Percentiles rank a stretch among this genome's conserved stretches.
Conservation (phyloP, 805 yeast genomes). For the Saccharomyces jurei region DNA sequence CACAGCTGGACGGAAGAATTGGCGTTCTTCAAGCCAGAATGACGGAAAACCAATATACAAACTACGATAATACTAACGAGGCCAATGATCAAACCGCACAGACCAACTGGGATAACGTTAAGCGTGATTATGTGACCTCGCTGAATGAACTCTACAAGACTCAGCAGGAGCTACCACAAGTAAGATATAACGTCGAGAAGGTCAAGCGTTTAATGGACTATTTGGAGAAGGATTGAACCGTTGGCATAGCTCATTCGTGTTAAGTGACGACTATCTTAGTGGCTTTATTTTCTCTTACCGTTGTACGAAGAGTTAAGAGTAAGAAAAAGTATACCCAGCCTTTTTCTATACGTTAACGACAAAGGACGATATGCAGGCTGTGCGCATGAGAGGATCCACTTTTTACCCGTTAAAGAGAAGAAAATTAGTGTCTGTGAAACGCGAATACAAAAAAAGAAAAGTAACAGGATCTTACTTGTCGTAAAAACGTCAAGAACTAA, state of each 20-base stretch:
- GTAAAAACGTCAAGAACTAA: not conserved
- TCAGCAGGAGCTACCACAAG: conserved; percentile 19
- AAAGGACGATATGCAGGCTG: not conserved
- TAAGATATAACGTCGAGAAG: conserved; percentile 22
- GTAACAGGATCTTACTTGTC: not conserved
- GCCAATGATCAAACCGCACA: not conserved
- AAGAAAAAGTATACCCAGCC: not conserved
- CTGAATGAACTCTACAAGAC: conserved; percentile 9
- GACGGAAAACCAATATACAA: conserved; percentile 1
- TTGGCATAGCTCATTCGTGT: not conserved
- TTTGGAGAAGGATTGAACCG: conserved; percentile 9
- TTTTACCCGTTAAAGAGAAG: not conserved
- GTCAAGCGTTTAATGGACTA: conserved; percentile 22
- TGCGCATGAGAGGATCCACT: not conserved
- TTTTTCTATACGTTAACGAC: not conserved
- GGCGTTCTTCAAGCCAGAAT: conserved; percentile 2
- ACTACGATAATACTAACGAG: not conserved
- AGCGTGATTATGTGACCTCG: conserved; percentile 5
- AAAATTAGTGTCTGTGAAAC: not conserved
- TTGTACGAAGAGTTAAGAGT: not conserved
- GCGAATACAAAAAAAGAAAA: conserved; percentile 1
- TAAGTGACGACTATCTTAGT: not conserved
- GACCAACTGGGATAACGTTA: conserved; percentile 3
- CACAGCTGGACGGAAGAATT: conserved; percentile 20
- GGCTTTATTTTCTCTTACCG: not conserved